These are phyloP conservation scores for Prosopis cineraria DNA, from an alignment of 306 rosid genomes.

Conservation along the genomic window DNA sequence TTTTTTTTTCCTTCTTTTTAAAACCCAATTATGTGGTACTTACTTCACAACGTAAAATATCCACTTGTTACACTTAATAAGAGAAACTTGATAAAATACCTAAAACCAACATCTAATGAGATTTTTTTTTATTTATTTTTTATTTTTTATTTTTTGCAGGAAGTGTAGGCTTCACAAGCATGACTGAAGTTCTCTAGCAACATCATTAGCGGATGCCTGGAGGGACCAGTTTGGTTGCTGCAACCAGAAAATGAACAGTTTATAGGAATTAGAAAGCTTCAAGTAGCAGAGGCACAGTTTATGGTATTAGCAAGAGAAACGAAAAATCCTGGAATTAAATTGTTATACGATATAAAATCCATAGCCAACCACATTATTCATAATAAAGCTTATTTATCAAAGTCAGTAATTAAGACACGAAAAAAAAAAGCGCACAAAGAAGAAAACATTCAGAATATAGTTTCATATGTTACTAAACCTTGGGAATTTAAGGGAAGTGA, in stretches of 20 bases:
- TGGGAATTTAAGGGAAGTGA: neutral
- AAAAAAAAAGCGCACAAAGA: neutral
- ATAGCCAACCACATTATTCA: neutral
- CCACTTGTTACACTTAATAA: neutral
- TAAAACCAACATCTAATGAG: neutral
- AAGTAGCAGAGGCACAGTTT: neutral
- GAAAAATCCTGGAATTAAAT: neutral
- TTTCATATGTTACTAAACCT: neutral
- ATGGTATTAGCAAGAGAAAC: neutral
- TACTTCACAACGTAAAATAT: neutral
- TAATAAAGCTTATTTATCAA: neutral
- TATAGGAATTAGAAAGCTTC: slow-evolving; percentile 4
- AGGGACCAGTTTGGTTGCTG: slow-evolving; percentile 49
- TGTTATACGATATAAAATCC: too few relatives aligned
- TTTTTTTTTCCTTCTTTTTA: neutral
- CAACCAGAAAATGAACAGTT: slow-evolving; percentile 19
- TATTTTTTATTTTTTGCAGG: too few relatives aligned
- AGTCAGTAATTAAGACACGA: neutral
- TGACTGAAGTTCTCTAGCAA: slow-evolving; percentile 33
- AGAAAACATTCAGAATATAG: neutral
- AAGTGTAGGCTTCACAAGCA: slow-evolving; percentile 19
- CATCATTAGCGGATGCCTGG: slow-evolving; percentile 13
- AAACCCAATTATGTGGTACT: neutral
- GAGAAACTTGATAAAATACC: neutral
- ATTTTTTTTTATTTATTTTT: too few relatives aligned